Evolutionary conservation across 2,329 filamentous ascomycete genomes (phyloP).

Genomic region (Ceratocystis harringtonii): DNA sequence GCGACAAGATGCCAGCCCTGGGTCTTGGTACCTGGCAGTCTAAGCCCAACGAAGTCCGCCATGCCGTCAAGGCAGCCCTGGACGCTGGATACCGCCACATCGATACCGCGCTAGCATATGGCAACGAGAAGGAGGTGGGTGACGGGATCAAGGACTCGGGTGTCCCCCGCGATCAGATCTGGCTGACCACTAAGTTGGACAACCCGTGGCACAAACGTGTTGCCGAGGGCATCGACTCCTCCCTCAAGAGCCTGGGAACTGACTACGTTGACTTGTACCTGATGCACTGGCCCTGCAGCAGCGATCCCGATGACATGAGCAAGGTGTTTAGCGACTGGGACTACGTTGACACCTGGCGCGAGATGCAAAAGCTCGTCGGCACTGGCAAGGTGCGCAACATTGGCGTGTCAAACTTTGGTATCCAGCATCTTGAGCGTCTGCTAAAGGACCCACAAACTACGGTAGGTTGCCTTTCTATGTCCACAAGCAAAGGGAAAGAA

Average conservation of each 20-base stretch:
- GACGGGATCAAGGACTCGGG: constrained; percentile 48
- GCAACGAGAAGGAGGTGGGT: constrained; percentile 58
- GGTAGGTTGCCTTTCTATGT: not conserved
- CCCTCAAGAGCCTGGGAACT: constrained; percentile 43
- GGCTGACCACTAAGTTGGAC: constrained; percentile 68
- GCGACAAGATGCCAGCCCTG: constrained; percentile 61
- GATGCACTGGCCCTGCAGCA: constrained; percentile 57
- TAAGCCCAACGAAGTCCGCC: constrained; percentile 48
- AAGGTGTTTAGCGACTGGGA: constrained; percentile 66
- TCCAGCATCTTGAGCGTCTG: constrained; percentile 64
- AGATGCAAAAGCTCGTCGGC: constrained; percentile 53
- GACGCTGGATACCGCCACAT: constrained; percentile 58
- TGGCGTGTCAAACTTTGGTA: constrained; percentile 75
- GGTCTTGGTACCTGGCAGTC: constrained; percentile 73
- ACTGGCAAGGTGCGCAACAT: constrained; percentile 65
- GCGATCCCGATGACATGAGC: constrained; percentile 44
- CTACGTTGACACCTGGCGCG: constrained; percentile 64
- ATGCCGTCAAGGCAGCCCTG: constrained; percentile 57
- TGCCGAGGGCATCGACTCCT: constrained; percentile 43
- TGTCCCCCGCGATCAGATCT: constrained; percentile 50
- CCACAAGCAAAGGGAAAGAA: not conserved
- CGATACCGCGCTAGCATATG: constrained; percentile 62
- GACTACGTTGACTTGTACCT: constrained; percentile 58
- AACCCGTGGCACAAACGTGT: constrained; percentile 64
- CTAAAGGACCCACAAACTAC: constrained; percentile 48